phyloP scores from a whole-genome alignment of 1,284 basidiomycete species.

The Tilletia caries region DNA sequence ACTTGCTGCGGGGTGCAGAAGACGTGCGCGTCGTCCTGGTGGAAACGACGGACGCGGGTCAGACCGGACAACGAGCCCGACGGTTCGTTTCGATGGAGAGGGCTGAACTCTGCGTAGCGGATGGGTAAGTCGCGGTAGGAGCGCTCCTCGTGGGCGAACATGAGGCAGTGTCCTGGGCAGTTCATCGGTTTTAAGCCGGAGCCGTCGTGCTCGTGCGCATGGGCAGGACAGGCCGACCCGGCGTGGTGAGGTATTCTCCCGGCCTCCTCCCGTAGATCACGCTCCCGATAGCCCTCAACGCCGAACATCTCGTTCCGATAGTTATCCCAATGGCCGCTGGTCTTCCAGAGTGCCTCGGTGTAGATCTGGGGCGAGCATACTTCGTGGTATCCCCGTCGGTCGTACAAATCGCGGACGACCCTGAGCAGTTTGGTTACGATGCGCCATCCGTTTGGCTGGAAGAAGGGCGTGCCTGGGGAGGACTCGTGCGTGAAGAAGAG shows the following conservation, averaged over 20 bases:
- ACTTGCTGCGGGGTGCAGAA: conserved; percentile 48
- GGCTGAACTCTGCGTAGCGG: conserved; percentile 47
- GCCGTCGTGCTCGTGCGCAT: conserved; percentile 1
- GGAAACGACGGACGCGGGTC: conserved; percentile 47
- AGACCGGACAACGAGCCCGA: conserved; percentile 44
- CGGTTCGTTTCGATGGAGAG: conserved; percentile 48
- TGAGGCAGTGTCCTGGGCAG: conserved; percentile 49
- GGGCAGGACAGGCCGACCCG: conserved; percentile 9
- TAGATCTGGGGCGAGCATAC: conserved; percentile 50
- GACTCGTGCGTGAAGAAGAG: conserved; percentile 50
- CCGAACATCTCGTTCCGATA: conserved; percentile 53
- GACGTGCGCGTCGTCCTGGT: conserved; percentile 52
- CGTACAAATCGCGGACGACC: conserved; percentile 50
- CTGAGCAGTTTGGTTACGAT: conserved; percentile 44
- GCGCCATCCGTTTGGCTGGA: conserved; percentile 50
- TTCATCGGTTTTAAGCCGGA: conserved; percentile 53
- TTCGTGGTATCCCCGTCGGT: conserved; percentile 49
- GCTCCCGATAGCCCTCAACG: conserved; percentile 41
- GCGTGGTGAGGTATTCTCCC: neutral
- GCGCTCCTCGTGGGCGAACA: conserved; percentile 40
- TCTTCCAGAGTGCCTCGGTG: conserved; percentile 46
- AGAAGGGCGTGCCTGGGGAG: conserved; percentile 51
- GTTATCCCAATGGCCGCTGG: conserved; percentile 52
- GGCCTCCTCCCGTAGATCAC: conserved; percentile 21
- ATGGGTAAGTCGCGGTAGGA: conserved; percentile 48